Percentiles rank a stretch among this genome's conserved stretches.
These are phyloP conservation scores for Nothophaeocryptopus gaeumannii DNA, from an alignment of 2,329 filamentous ascomycete species.

Conservation along the genomic window DNA sequence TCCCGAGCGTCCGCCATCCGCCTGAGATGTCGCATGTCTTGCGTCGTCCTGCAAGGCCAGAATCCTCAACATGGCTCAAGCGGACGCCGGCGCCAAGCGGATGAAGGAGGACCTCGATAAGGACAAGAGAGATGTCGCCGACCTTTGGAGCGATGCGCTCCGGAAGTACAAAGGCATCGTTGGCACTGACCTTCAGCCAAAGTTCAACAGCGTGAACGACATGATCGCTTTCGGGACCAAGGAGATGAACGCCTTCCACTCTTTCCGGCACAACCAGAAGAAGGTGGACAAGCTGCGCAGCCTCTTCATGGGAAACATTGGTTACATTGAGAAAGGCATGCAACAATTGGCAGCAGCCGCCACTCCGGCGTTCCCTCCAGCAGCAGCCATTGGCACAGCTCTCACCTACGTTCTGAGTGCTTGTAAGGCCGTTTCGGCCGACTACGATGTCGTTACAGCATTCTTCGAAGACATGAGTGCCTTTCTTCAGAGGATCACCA, in stretches of 20 bases:
- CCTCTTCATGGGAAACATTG: slow-evolving; percentile 7
- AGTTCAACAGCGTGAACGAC: slow-evolving; percentile 5
- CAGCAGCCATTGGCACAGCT: slow-evolving; percentile 6
- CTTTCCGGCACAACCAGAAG: slow-evolving; percentile 8
- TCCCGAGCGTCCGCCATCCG: no score
- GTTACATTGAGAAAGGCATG: slow-evolving; percentile 6
- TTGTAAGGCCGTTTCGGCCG: slow-evolving; percentile 7
- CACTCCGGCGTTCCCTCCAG: slow-evolving; percentile 8
- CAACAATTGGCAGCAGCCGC: slow-evolving; percentile 6
- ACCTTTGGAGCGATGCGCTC: slow-evolving; percentile 9
- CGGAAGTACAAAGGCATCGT: slow-evolving; percentile 9
- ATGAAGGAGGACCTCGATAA: slow-evolving; percentile 10
- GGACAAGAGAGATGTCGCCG: slow-evolving; percentile 7
- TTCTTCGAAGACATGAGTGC: slow-evolving; percentile 11
- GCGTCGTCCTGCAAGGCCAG: no score
- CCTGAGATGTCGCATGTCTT: no score
- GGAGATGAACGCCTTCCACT: slow-evolving; percentile 6
- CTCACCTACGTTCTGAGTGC: slow-evolving; percentile 9
- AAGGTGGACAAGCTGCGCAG: slow-evolving; percentile 9
- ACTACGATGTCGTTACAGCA: slow-evolving; percentile 9
- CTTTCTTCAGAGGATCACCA: slow-evolving; percentile 8
- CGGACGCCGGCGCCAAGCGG: neutral
- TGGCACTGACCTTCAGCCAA: slow-evolving; percentile 7
- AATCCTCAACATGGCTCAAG: neutral
- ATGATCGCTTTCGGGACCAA: slow-evolving; percentile 3